phyloP scores from a whole-genome alignment of 2,329 filamentous ascomycete genomes.

The Clarireedia paspali region DNA sequence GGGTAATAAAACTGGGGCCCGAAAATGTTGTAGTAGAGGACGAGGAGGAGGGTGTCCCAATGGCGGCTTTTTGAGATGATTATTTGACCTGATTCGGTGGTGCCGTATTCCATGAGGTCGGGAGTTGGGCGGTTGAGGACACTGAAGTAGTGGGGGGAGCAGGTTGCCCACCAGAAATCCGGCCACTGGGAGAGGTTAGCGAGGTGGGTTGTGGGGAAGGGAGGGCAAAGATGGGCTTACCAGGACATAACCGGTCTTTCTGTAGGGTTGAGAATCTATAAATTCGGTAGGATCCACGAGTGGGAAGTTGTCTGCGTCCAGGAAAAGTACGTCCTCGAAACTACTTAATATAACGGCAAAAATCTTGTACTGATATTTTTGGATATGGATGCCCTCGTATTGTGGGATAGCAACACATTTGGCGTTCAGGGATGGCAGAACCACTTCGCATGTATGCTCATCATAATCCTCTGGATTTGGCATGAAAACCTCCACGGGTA shows the following conservation, averaged over 20 bases:
- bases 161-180: slow-evolving; percentile 37
- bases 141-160: slow-evolving; percentile 32
- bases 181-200: slow-evolving; percentile 31
- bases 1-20: slow-evolving; percentile 39
- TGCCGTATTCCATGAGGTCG: slow-evolving; percentile 24
- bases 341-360: slow-evolving; percentile 41
- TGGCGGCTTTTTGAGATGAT: slow-evolving; percentile 37
- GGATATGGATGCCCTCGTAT: slow-evolving; percentile 31
- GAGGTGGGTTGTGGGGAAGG: neutral
- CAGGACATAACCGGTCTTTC: slow-evolving; percentile 33
- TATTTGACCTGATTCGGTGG: slow-evolving; percentile 38
- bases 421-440: slow-evolving; percentile 33
- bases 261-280: slow-evolving; percentile 36
- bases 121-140: slow-evolving; percentile 23
- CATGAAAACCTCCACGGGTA: slow-evolving; percentile 37
- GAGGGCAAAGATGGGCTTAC: neutral
- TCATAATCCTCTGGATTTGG: slow-evolving; percentile 31
- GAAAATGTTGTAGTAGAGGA: slow-evolving; percentile 42
- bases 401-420: slow-evolving; percentile 34
- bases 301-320: slow-evolving; percentile 40
- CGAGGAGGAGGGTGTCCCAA: slow-evolving; percentile 35
- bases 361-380: slow-evolving; percentile 39
- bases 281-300: slow-evolving; percentile 34
- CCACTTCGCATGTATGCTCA: slow-evolving; percentile 29
- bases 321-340: slow-evolving; percentile 41